Percentiles rank a stretch among this genome's conserved stretches.
Conservation (phyloP, 2,329 filamentous ascomycete species). For the Fusarium decemcellulare region DNA sequence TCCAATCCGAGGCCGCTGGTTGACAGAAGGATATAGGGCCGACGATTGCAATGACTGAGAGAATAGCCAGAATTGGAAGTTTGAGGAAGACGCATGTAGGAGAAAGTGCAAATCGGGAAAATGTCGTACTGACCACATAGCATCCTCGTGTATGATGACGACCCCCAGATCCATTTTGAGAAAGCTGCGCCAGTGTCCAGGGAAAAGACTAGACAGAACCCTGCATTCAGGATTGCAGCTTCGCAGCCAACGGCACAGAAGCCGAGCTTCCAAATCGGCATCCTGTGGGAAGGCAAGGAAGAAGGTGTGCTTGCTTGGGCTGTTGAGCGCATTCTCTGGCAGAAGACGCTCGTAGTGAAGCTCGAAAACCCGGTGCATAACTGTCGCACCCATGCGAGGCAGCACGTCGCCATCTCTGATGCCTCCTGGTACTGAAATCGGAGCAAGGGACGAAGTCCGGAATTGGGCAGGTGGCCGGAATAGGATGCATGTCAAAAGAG, state of each 20-base stretch:
- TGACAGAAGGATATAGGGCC: conserved; percentile 27
- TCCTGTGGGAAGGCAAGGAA: conserved; percentile 65
- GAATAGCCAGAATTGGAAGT: conserved; percentile 58
- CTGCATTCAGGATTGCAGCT: conserved; percentile 56
- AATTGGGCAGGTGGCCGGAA: conserved; percentile 50
- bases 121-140: conserved; percentile 53
- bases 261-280: conserved; percentile 50
- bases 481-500: conserved; percentile 54
- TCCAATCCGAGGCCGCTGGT: conserved; percentile 19
- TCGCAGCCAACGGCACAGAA: conserved; percentile 62
- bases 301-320: conserved; percentile 50
- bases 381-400: conserved; percentile 34
- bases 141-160: conserved; percentile 63
- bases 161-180: conserved; percentile 44
- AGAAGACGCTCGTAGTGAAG: conserved; percentile 52
- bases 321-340: conserved; percentile 29
- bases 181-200: conserved; percentile 66
- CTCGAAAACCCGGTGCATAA: conserved; percentile 49
- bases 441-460: conserved; percentile 43
- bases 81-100: conserved; percentile 47
- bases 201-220: conserved; percentile 57
- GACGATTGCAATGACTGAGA: conserved; percentile 47
- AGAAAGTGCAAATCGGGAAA: conserved; percentile 56
- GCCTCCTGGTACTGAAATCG: conserved; percentile 32
- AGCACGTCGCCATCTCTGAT: conserved; percentile 16